Percentiles rank a stretch among this genome's conserved stretches.
phyloP scores from a whole-genome alignment of 805 yeast genomes.

The Lipomyces chichibuensis region DNA sequence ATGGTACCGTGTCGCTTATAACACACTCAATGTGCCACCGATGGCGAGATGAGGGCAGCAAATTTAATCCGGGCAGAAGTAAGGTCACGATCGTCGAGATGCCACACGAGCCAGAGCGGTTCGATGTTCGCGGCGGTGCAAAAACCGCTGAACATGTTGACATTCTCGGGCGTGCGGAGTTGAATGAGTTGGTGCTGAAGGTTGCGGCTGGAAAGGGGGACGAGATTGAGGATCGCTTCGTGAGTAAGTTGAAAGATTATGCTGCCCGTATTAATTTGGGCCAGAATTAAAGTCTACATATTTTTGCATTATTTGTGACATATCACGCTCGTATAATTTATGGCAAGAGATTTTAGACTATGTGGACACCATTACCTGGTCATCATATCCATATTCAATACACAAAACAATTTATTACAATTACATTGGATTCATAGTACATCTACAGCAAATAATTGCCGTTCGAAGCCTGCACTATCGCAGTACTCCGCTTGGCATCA shows the following conservation, averaged over 20 bases:
- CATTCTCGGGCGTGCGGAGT: slow-evolving; percentile 87
- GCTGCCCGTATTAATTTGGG: slow-evolving; percentile 57
- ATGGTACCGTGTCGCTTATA: slow-evolving; percentile 87
- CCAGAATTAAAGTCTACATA: slow-evolving; percentile 2
- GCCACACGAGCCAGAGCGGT: slow-evolving; percentile 88
- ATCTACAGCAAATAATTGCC: slow-evolving; percentile 56
- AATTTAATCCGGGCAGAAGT: slow-evolving; percentile 76
- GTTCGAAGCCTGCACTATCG: slow-evolving; percentile 75
- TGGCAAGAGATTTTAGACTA: neutral
- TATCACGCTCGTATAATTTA: neutral
- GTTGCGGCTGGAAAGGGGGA: slow-evolving; percentile 84
- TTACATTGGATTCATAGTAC: neutral
- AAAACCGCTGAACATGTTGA: slow-evolving; percentile 98
- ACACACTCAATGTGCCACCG: slow-evolving; percentile 90
- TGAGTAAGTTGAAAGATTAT: slow-evolving; percentile 65
- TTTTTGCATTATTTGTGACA: neutral
- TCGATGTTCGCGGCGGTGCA: slow-evolving; percentile 96
- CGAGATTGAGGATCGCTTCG: slow-evolving; percentile 59
- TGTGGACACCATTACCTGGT: neutral
- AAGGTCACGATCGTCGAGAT: slow-evolving; percentile 84
- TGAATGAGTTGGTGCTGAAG: slow-evolving; percentile 80
- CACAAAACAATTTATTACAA: neutral
- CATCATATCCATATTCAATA: neutral
- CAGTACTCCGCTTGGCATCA: slow-evolving; percentile 87
- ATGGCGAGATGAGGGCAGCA: slow-evolving; percentile 69